These are phyloP conservation scores for Thoreauomyces humboldtii DNA, from an alignment of 192 early-diverging fungal species.

Conservation along the genomic window DNA sequence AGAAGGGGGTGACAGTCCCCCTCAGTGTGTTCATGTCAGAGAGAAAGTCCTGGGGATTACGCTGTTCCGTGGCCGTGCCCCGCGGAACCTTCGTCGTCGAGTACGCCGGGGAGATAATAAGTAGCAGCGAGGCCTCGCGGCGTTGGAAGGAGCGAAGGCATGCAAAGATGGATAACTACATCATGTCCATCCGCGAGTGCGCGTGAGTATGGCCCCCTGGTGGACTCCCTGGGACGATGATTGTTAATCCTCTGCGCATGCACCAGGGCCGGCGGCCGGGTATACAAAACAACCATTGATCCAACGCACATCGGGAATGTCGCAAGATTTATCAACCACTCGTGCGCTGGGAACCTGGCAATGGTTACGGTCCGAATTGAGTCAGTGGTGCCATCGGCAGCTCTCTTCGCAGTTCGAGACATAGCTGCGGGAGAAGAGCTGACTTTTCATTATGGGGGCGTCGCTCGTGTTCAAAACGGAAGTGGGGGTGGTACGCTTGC, in stretches of 20 bases:
- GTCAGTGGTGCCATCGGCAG: constrained; percentile 27
- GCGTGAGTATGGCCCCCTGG: constrained; percentile 1
- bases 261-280: constrained; percentile 1
- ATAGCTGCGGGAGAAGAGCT: constrained; percentile 36
- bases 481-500: neutral
- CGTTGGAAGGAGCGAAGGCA: constrained; percentile 24
- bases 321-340: constrained; percentile 41
- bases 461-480: neutral
- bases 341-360: constrained; percentile 36
- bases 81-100: constrained; percentile 31
- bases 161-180: constrained; percentile 21
- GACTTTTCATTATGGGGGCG: constrained; percentile 27
- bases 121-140: constrained; percentile 27
- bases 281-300: constrained; percentile 39
- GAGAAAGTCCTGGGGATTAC: constrained; percentile 22
- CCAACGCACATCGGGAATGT: constrained; percentile 31
- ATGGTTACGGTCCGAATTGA: constrained; percentile 32
- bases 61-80: neutral
- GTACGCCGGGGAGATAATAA: constrained; percentile 39
- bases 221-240: neutral
- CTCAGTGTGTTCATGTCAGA: constrained; percentile 11
- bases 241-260: neutral
- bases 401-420: constrained; percentile 32
- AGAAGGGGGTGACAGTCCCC: constrained; percentile 4
- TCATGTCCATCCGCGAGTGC: constrained; percentile 36